Base-by-base conservation (phyloP, 2,329 filamentous ascomycete species). In the Sclerotinia sclerotiorum region DNA sequence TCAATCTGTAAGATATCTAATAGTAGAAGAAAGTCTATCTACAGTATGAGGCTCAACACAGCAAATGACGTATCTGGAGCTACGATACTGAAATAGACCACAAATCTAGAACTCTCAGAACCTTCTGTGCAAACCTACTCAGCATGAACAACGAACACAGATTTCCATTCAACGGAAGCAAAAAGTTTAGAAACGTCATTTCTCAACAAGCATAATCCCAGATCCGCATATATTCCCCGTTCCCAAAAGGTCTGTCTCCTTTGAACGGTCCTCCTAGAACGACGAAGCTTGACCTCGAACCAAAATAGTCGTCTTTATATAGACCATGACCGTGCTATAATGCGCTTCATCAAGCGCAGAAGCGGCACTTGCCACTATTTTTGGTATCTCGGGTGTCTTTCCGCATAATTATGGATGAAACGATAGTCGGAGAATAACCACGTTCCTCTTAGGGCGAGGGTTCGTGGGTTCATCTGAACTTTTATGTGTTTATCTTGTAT, bases 141-240 rank as follows among this genome's bases (percentile, higher is more conserved):
- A 62, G 1, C 32, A 24, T n/a, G 29, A 32, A 17, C 19, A 55
- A 35, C 52, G 29, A 42, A 24, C 2, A 19, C 55, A 57, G 19
- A 42, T 24, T 42, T 24, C n/a, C 32, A 21, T 24, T 15, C 21
- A 24, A 21, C 6, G 1, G 27, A 21, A 57, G 32, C 39, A n/a
- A 17, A 39, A 10, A 42, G 39, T 17, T 42, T 27, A 32, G 11
- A 57, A 15, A 5, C 21, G 39, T 42, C 3, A 10, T 42, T 42
- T 42, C 13, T n/a, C 13, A 39, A 27, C 46, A 62, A 21, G 60
- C 60, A 62, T 51, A 27, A 62, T 62, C 60, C 21, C 32, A 51
- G 29, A 51, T 39, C 39, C 21, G n/a, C 29, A 3, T 21, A n/a
- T 27, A 21, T 51, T 39, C 49, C 15, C 27, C 24, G 7, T 61